Conservation (phyloP, 2,329 filamentous ascomycete species). For the Monilinia vaccinii-corymbosi region DNA sequence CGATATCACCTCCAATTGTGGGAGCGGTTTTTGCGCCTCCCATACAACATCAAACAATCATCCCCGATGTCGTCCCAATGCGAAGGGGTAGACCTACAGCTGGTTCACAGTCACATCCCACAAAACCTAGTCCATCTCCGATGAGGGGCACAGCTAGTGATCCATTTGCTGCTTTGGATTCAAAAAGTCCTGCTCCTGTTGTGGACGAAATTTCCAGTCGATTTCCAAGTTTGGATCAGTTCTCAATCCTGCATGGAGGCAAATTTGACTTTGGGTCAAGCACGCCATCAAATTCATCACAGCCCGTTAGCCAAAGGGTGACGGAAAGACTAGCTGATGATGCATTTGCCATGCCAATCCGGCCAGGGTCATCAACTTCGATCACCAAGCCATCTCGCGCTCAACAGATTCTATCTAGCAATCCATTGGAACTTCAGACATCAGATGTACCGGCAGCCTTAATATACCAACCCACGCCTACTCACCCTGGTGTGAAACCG, state of each 20-base stretch:
- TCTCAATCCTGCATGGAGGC: slow-evolving; percentile 72
- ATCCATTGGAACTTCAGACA: slow-evolving; percentile 46
- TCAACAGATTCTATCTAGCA: slow-evolving; percentile 54
- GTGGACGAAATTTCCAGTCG: slow-evolving; percentile 74
- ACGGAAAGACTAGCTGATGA: slow-evolving; percentile 75
- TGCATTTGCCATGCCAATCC: slow-evolving; percentile 50
- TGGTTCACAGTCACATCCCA: slow-evolving; percentile 36
- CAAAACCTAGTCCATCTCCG: slow-evolving; percentile 57
- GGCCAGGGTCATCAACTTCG: slow-evolving; percentile 13
- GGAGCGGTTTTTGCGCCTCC: slow-evolving; percentile 78
- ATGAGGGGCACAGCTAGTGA: slow-evolving; percentile 63
- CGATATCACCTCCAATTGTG: slow-evolving; percentile 49
- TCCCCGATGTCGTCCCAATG: slow-evolving; percentile 93
- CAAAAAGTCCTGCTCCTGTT: slow-evolving; percentile 44
- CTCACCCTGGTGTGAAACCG: slow-evolving; percentile 26
- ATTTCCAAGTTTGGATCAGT: slow-evolving; percentile 89
- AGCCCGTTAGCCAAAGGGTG: slow-evolving; percentile 54
- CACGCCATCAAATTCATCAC: slow-evolving; percentile 38
- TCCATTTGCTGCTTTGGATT: slow-evolving; percentile 85
- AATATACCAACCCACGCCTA: slow-evolving; percentile 27
- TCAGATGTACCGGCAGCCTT: slow-evolving; percentile 34
- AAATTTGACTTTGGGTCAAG: slow-evolving; percentile 74
- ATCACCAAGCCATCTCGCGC: slow-evolving; percentile 35
- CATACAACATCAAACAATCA: slow-evolving; percentile 56
- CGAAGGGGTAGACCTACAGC: slow-evolving; percentile 68